Base-by-base conservation (phyloP, 306 rosid species). In the Trifolium fragiferum region DNA sequence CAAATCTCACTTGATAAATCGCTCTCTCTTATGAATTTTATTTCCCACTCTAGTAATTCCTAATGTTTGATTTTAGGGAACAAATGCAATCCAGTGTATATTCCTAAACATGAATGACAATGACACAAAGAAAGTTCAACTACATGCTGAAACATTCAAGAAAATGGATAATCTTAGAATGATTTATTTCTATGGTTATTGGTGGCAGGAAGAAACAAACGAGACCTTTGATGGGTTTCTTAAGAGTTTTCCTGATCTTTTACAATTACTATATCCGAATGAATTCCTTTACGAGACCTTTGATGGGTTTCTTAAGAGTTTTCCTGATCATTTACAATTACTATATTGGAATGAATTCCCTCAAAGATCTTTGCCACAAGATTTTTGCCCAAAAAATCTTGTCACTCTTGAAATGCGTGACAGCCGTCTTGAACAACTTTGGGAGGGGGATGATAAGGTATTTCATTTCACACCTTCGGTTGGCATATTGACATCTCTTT, bases 111-210 rank as follows among this genome's bases (percentile, higher is more conserved):
- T 10, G 1, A 8, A 50, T 32, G 0, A 27, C n/a, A 41, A 47
- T 19, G n/a, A n/a, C n/a, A n/a, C n/a, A 13, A 20, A n/a, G 35
- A 10, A 27, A 19, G 66, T 66, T 25, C 0, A 54, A 1, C 12
- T 80, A 2, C 19, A 71, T 60, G 10, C 43, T 1, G 1, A 51
- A 23, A 32, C 79, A 33, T 82, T 82, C 8, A 32, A 27, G 25
- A 51, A 11, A 49, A 75, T 83, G 87, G 8, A 27, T 35, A 76
- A 79, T 76, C 33, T 83, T 18, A 76, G 70, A 54, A 3, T 79
- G 11, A 76, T 85, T 7, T 21, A 23, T 1, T 63, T 78, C 65
- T 13, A 23, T 2, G 25, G 1, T 21, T 21, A 1, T 2, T 21
- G 2, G 23, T 21, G 23, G 23, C 23, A 21, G 23, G 23, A 21